Base-by-base conservation (phyloP, 805 yeast species). In the Saccharomycopsis capsularis region DNA sequence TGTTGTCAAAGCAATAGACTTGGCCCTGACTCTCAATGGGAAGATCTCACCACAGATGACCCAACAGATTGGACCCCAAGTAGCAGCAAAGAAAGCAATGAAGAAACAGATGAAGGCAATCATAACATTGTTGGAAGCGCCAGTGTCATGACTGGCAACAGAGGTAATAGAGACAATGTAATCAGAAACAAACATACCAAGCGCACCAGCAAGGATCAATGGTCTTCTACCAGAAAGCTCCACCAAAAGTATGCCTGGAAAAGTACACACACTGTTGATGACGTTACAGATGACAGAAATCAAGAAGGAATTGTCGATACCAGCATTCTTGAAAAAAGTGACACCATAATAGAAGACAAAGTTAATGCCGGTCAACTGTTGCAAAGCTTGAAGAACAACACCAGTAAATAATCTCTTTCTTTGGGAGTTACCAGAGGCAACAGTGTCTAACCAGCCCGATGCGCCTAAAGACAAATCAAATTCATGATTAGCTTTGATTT, bases 11-110 rank as follows among this genome's bases (percentile, higher is more conserved):
- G 85, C 78, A 50, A 82, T 78, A 51, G 85, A 85, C 63, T 80
- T 81, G 47, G 85, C 85, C 63, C 95, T 77, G 54, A 81, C 78
- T 63, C 82, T 78, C 47, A 85, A 76, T 54, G 90, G 86, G 74
- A 75, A 85, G 42, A 75, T 66, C 58, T 78, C 83, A 57, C 79
- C 78, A 58, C 68, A 64, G 48, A 76, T 64, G 42, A 77, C 85
- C 90, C 91, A 85, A 37, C 78, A 79, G 52, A 76, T 78, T 36
- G 93, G 89, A 63, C 91, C 91, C 93, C 93, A 86, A 21, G 91
- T 76, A 3, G 85, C 73, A 7, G 91, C 95, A 68, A 84, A 83
- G 63, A 81, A 81, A 48, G 81, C 79, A 56, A 86, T 81, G 62
- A 82, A 86, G 53, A 75, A 54, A 63, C 79, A 77, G 3, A 71